phyloP scores from a whole-genome alignment of 768 basidiomycete genomes.

The Mycena kentingensis region DNA sequence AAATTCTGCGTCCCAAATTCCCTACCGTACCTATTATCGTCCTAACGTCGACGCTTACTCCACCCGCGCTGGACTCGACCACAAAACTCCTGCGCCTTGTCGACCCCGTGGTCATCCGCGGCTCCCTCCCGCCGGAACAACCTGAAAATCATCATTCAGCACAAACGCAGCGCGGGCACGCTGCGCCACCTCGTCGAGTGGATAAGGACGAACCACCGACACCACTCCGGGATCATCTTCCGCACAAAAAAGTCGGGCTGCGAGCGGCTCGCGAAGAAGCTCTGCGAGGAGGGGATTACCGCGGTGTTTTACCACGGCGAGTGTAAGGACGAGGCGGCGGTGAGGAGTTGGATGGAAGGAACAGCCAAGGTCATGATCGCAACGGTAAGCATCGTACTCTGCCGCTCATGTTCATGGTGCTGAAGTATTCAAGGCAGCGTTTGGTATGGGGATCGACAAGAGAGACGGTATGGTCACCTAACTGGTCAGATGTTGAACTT shows the following conservation, averaged over 20 bases:
- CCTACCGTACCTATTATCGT: not conserved
- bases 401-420: constrained; percentile 1
- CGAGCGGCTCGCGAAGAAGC: not conserved
- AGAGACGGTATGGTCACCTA: too few species aligned
- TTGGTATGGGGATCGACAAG: constrained; percentile 79
- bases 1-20: not conserved
- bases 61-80: too few species aligned
- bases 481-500: too few species aligned
- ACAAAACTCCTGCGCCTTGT: too few species aligned
- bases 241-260: not conserved
- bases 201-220: not conserved
- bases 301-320: constrained; percentile 5
- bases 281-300: not conserved
- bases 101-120: constrained; percentile 46
- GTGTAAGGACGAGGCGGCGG: not conserved
- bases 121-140: constrained; percentile 75
- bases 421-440: constrained; percentile 52
- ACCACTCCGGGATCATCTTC: constrained; percentile 8
- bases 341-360: not conserved
- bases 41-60: not conserved
- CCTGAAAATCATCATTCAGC: constrained; percentile 59
- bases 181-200: not conserved
- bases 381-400: not conserved
- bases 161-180: constrained; percentile 36
- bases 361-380: constrained; percentile 1